Conservation (phyloP, 768 basidiomycete species). For the Cystobasidiopsis lactophilus region DNA sequence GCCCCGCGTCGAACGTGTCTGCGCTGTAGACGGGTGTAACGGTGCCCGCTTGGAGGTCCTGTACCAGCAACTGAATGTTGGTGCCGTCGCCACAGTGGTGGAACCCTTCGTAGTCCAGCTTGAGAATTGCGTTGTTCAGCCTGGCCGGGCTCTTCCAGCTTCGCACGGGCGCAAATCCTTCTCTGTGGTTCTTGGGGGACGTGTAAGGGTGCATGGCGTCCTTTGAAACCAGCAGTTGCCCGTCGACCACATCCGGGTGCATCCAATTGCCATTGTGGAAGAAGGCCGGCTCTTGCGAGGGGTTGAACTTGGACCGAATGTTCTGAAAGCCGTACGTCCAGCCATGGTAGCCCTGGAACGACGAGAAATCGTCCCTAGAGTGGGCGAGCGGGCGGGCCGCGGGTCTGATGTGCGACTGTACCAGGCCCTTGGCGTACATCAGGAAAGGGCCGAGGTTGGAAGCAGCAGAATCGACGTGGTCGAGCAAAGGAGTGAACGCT, state of each 20-base stretch:
- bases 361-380: slow-evolving; percentile 11
- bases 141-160: slow-evolving; percentile 7
- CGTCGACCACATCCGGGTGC: no score
- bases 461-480: slow-evolving; percentile 8
- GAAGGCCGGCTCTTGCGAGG: no score
- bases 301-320: no score
- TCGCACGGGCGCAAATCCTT: slow-evolving; percentile 4
- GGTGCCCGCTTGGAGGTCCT: neutral
- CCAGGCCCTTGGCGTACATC: slow-evolving; percentile 1
- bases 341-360: slow-evolving; percentile 13
- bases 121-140: slow-evolving; percentile 7
- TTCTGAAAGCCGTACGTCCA: slow-evolving; percentile 14
- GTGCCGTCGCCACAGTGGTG: slow-evolving; percentile 16
- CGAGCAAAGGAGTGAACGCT: slow-evolving; percentile 9
- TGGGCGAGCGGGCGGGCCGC: slow-evolving; percentile 4
- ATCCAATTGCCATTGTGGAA: no score
- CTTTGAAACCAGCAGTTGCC: no score
- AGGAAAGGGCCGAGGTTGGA: slow-evolving; percentile 11
- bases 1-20: no score
- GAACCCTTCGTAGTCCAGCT: slow-evolving; percentile 5
- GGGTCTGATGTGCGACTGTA: neutral
- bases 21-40: neutral
- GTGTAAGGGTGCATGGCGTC: slow-evolving; percentile 1
- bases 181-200: slow-evolving; percentile 2
- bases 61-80: neutral